Conservation (phyloP, 2,329 filamentous ascomycete genomes). For the Capronia epimyces region DNA sequence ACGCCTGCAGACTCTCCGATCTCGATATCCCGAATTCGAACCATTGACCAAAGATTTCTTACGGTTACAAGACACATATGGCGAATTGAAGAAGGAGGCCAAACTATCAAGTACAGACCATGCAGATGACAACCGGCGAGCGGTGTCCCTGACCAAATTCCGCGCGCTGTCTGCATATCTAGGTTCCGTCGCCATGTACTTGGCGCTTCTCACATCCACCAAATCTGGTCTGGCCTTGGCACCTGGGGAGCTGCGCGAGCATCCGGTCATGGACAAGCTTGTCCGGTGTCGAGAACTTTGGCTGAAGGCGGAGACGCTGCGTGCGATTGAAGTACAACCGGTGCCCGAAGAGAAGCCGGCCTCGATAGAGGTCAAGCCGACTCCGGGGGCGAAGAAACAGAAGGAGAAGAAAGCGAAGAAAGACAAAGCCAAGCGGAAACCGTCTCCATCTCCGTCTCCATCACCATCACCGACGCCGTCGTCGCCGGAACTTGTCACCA, state of each 20-base stretch:
- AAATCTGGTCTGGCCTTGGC: constrained; percentile 63
- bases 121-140: constrained; percentile 31
- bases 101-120: constrained; percentile 48
- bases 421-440: constrained; percentile 47
- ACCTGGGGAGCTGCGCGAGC: constrained; percentile 75
- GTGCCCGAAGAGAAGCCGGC: constrained; percentile 16
- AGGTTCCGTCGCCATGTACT: constrained; percentile 84
- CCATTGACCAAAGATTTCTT: constrained; percentile 75
- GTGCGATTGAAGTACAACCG: constrained; percentile 44
- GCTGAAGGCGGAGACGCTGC: constrained; percentile 66
- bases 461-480: background rate
- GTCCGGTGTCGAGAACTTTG: constrained; percentile 76
- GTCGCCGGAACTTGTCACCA: background rate
- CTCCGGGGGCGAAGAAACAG: constrained; percentile 36
- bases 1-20: constrained; percentile 66
- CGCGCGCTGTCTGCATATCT: constrained; percentile 81
- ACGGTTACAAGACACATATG: constrained; percentile 58
- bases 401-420: constrained; percentile 41
- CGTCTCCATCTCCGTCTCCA: constrained; percentile 28
- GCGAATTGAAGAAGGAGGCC: constrained; percentile 56
- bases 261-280: constrained; percentile 82
- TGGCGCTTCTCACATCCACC: constrained; percentile 76
- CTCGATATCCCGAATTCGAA: constrained; percentile 88
- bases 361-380: constrained; percentile 22
- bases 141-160: constrained; percentile 65